Base-by-base conservation (phyloP, 148 eudicot species). In the Polygonum aviculare region DNA sequence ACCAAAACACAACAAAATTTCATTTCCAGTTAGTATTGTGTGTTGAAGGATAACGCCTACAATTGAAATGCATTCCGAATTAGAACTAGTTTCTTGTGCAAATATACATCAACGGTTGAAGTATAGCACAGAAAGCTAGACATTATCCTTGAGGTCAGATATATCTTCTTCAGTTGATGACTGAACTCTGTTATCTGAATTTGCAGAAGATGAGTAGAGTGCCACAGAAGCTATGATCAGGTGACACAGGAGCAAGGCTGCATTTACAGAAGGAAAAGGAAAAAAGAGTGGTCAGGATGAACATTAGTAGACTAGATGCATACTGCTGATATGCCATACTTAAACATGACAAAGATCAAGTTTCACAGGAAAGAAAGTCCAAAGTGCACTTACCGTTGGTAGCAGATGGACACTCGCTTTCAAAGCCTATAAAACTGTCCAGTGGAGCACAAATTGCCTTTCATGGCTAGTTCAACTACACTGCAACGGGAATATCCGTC, bases 401-500 rank as follows among this genome's bases (percentile, higher is more conserved):
- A 35, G 16, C 21, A 31, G 21, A 67, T 67, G 72, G 21, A 38
- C 19, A 7, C 45, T 31, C 31, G 36, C 14, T 26, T 62, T 33
- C 33, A 8, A 62, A 62, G 39, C 69, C 38, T 33, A 26, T 62
- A 62, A 10, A 62, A 62, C 38, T 36, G 72, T 21, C 44, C 12
- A 67, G 19, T 67, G 45, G 16, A 67, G 72, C 36, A 35, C 72
- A 44, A 67, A 67, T 67, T 36, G 44, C 72, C n/a, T 36, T 67
- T 67, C 40, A 35, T 67, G 69, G 72, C 72, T 67, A 67, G 44
- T 50, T 74, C 55, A 69, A 74, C 79, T 80, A 88, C 78, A 85
- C 85, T 80, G 94, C 94, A 81, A 86, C 88, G 36, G 77, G 83
- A 84, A 90, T 83, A 75, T 78, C 91, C 81, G 82, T 40, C 73